Conservation (phyloP, 352 stramenopile genomes). For the Globisporangium echinulatum region DNA sequence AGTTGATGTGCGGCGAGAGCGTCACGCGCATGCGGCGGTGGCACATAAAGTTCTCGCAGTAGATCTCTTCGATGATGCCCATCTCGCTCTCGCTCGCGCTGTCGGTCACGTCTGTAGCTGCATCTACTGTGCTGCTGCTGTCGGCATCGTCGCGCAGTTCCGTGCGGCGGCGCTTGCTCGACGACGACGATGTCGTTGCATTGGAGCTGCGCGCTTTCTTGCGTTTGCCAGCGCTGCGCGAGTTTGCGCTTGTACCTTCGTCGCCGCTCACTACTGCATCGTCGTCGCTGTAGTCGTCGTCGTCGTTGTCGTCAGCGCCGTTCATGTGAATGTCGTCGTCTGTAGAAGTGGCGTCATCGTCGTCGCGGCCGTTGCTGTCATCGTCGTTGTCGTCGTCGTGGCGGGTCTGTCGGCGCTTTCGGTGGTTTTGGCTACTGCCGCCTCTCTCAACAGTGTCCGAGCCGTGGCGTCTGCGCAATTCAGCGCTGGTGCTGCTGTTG, state of each 20-base stretch:
- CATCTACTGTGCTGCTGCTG: background rate
- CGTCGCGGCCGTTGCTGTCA: constrained; percentile 15
- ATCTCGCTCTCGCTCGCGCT: constrained; percentile 64
- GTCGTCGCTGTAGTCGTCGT: background rate
- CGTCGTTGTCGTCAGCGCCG: constrained; percentile 15
- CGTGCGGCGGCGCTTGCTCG: constrained; percentile 6
- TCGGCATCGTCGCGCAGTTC: background rate
- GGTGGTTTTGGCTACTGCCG: constrained; percentile 1
- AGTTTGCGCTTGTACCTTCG: background rate
- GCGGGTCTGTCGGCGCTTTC: constrained; percentile 15
- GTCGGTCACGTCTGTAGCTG: constrained; percentile 9
- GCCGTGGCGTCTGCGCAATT: background rate
- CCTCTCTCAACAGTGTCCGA: background rate
- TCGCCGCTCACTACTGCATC: background rate
- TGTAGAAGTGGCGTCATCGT: too few species aligned
- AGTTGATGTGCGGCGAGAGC: constrained; percentile 79
- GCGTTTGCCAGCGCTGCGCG: constrained; percentile 7
- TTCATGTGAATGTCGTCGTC: background rate
- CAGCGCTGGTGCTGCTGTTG: background rate
- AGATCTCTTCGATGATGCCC: constrained; percentile 93
- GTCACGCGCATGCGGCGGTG: constrained; percentile 90
- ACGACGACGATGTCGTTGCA: background rate
- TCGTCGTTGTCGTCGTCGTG: constrained; percentile 27
- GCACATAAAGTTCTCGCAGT: constrained; percentile 99
- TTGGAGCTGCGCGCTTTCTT: background rate